Evolutionary conservation across 140 eudicot genomes (phyloP).

Genomic region (Senecio squalidus): DNA sequence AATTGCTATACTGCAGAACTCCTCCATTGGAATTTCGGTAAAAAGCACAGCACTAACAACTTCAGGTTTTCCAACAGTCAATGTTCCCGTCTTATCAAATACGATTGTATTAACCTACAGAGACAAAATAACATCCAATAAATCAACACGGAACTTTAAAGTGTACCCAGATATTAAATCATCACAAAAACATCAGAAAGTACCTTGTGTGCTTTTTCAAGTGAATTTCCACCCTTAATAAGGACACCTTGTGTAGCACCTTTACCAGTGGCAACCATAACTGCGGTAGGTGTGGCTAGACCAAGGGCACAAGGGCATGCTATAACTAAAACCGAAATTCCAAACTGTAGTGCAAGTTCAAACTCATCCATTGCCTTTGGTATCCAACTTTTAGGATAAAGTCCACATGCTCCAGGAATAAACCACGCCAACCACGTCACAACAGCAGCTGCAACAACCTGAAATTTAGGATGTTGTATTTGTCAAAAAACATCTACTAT

Average conservation of each 20-base stretch:
- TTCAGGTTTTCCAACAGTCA: constrained; percentile 88
- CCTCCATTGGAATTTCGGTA: constrained; percentile 71
- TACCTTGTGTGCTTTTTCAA: constrained; percentile 95
- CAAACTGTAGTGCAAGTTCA: constrained; percentile 94
- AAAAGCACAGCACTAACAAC: constrained; percentile 85
- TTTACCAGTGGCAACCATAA: constrained; percentile 98
- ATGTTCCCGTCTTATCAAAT: constrained; percentile 92
- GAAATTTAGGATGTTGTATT: constrained; percentile 13
- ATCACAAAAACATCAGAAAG: constrained; percentile 7
- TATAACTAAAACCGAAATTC: constrained; percentile 87
- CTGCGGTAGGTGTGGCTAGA: constrained; percentile 98
- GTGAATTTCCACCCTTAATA: constrained; percentile 91
- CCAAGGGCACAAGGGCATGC: constrained; percentile 99
- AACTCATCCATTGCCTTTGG: constrained; percentile 89
- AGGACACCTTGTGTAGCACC: constrained; percentile 98
- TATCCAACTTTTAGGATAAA: constrained; percentile 84
- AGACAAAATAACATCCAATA: constrained; percentile 17
- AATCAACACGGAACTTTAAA: constrained; percentile 3
- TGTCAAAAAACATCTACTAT: constrained; percentile 17
- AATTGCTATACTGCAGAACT: constrained; percentile 66
- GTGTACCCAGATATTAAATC: not conserved
- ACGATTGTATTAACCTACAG: constrained; percentile 81
- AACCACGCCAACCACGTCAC: constrained; percentile 91
- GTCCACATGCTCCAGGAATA: constrained; percentile 64
- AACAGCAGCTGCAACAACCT: constrained; percentile 83